phyloP scores from a whole-genome alignment of 371 early-diverging fungal species.

The Mucor piriformis region DNA sequence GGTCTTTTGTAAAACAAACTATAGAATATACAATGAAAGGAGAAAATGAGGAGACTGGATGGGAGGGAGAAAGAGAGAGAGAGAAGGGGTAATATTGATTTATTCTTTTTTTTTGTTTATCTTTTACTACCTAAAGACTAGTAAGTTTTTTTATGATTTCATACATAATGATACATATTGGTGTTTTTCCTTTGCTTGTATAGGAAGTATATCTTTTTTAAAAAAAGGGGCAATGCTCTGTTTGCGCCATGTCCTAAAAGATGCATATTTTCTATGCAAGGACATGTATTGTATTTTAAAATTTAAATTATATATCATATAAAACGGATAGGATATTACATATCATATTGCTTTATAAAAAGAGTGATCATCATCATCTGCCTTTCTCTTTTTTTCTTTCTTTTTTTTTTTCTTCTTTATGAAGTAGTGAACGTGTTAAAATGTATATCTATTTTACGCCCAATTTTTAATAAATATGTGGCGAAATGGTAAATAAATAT shows the following conservation, averaged over 20 bases:
- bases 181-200: not conserved
- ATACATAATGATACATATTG: not conserved
- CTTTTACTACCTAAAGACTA: not conserved
- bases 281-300: not conserved
- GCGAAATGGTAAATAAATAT: not conserved
- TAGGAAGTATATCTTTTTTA: not conserved
- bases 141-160: too few relatives aligned
- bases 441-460: too few relatives aligned
- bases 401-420: not conserved
- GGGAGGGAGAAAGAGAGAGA: not conserved
- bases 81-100: not conserved
- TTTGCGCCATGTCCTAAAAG: conserved; percentile 3
- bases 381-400: not conserved
- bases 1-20: conserved; percentile 5
- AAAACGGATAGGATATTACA: not conserved
- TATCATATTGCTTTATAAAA: not conserved
- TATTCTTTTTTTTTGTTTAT: not conserved
- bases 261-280: conserved; percentile 2
- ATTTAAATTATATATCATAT: not conserved
- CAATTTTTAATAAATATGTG: not conserved
- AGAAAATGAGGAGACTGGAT: conserved; percentile 1
- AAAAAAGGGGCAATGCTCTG: not conserved
- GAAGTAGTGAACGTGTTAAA: not conserved
- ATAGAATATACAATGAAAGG: conserved; percentile 7
- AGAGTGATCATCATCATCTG: not conserved